Evolutionary conservation across 495 filamentous ascomycete species (phyloP).

Genomic region (Friedmanniomyces simplex): DNA sequence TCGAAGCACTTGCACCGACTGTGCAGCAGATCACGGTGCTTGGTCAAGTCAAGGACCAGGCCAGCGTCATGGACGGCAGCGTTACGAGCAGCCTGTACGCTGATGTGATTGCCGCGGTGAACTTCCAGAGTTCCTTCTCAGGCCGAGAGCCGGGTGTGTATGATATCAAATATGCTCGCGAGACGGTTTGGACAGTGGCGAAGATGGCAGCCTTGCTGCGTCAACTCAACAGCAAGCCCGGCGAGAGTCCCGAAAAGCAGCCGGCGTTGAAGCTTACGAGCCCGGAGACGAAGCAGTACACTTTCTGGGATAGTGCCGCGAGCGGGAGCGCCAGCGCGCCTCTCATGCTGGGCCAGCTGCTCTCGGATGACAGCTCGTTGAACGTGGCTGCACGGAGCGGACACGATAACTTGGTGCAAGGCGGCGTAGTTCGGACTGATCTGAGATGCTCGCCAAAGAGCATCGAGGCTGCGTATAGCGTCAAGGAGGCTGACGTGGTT

Average conservation of each 20-base stretch:
- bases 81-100: slow-evolving; percentile 74
- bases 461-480: slow-evolving; percentile 71
- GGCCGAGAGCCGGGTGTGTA: slow-evolving; percentile 48
- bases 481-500: slow-evolving; percentile 66
- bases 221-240: slow-evolving; percentile 28
- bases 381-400: slow-evolving; percentile 67
- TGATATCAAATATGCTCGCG: slow-evolving; percentile 83
- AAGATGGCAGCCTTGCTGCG: slow-evolving; percentile 57
- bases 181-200: slow-evolving; percentile 70
- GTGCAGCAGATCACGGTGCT: slow-evolving; percentile 60
- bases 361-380: slow-evolving; percentile 62
- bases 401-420: slow-evolving; percentile 79
- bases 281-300: slow-evolving; percentile 60
- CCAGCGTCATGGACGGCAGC: slow-evolving; percentile 52
- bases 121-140: slow-evolving; percentile 53
- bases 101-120: slow-evolving; percentile 75
- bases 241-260: slow-evolving; percentile 43
- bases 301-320: slow-evolving; percentile 86
- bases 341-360: slow-evolving; percentile 53
- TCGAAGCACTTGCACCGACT: slow-evolving; percentile 64
- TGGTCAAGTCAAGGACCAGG: slow-evolving; percentile 49
- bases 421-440: slow-evolving; percentile 74
- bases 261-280: slow-evolving; percentile 33
- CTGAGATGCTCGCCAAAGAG: slow-evolving; percentile 72
- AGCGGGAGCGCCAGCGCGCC: slow-evolving; percentile 57